These are phyloP conservation scores for Angomonas ambiguus DNA, from an alignment of 208 protist species.

Conservation along the genomic window DNA sequence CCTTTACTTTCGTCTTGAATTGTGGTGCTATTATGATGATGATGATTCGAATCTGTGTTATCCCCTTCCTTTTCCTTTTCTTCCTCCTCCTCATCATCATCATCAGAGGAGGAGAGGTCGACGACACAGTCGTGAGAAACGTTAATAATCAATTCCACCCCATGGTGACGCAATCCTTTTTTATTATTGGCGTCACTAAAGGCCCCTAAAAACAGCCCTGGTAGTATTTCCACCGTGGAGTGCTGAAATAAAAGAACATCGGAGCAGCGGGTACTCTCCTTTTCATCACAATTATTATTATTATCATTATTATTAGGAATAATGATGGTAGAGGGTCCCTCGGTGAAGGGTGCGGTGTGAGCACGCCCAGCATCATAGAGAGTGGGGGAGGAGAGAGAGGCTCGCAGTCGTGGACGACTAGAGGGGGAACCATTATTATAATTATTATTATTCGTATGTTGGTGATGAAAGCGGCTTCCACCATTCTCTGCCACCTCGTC, in stretches of 20 bases:
- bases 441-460: not conserved
- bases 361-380: too few species aligned
- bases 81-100: conserved; percentile 33
- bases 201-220: conserved; percentile 60
- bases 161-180: conserved; percentile 25
- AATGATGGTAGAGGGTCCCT: too few species aligned
- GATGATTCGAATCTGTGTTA: too few species aligned
- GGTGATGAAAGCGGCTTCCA: not conserved
- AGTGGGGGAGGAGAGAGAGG: conserved; percentile 2
- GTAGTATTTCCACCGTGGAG: conserved; percentile 45
- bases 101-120: too few species aligned
- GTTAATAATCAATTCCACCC: conserved; percentile 72
- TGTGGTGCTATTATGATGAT: too few species aligned
- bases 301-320: conserved; percentile 4
- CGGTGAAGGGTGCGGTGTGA: too few species aligned
- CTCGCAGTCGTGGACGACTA: too few species aligned
- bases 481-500: not conserved
- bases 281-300: conserved; percentile 6
- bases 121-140: conserved; percentile 53
- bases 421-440: not conserved
- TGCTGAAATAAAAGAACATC: conserved; percentile 13
- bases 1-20: not conserved
- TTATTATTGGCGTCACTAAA: conserved; percentile 40
- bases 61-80: conserved; percentile 13
- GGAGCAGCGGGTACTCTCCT: not conserved